Percentiles rank a stretch among this genome's conserved stretches.
Conservation (phyloP, 768 basidiomycete species). For the Kwoniella heveanensis region DNA sequence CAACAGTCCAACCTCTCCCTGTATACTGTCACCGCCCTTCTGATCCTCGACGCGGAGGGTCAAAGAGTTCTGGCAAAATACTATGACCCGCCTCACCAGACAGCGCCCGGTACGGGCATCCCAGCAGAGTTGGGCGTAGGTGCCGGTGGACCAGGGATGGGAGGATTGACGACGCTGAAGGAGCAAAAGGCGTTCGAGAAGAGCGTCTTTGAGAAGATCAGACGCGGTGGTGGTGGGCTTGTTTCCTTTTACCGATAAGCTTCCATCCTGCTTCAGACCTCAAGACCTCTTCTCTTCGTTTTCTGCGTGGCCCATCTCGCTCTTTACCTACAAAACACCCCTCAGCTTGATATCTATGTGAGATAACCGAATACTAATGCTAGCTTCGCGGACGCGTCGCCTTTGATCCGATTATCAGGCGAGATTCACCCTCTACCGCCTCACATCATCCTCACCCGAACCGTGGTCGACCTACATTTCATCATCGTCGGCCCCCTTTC, state of each 20-base stretch:
- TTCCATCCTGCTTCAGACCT: not conserved
- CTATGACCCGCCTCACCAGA: slow-evolving; percentile 71
- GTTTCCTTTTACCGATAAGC: slow-evolving; percentile 20
- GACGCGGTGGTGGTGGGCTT: slow-evolving; percentile 80
- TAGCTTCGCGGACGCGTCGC: too few species aligned
- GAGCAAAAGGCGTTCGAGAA: slow-evolving; percentile 97
- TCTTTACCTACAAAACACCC: too few species aligned
- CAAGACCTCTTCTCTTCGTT: too few species aligned
- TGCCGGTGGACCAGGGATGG: slow-evolving; percentile 47
- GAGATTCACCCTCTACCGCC: slow-evolving; percentile 90
- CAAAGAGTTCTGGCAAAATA: slow-evolving; percentile 95
- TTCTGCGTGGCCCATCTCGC: too few species aligned
- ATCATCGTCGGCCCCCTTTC: slow-evolving; percentile 82
- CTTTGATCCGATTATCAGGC: too few species aligned
- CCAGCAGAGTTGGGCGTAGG: slow-evolving; percentile 45
- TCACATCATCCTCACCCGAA: slow-evolving; percentile 88
- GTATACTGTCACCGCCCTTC: slow-evolving; percentile 80
- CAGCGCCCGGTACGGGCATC: slow-evolving; percentile 45
- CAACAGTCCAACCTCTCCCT: slow-evolving; percentile 71
- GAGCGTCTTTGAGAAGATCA: slow-evolving; percentile 91
- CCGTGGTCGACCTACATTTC: slow-evolving; percentile 92
- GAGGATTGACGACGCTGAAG: slow-evolving; percentile 64
- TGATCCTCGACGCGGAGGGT: slow-evolving; percentile 94
- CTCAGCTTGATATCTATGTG: too few species aligned
- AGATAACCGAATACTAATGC: slow-evolving; percentile 6